These are phyloP conservation scores for Brasilioporus rufonigricans DNA, from an alignment of 768 basidiomycete species.

Conservation along the genomic window DNA sequence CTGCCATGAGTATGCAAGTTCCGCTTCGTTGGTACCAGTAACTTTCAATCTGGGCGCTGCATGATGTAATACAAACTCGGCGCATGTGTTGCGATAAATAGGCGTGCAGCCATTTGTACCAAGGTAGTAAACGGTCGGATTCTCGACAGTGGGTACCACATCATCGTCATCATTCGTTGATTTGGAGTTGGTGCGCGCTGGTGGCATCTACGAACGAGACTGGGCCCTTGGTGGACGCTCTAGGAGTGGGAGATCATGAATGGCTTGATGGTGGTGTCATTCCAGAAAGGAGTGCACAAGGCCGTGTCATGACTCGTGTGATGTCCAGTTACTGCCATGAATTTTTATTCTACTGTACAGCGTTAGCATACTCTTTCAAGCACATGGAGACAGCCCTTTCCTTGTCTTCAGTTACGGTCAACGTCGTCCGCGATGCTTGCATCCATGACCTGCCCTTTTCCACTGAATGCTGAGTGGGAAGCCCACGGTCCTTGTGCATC, in stretches of 20 bases:
- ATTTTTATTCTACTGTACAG: conserved; percentile 24
- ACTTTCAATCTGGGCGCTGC: no score
- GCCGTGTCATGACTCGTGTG: conserved; percentile 4
- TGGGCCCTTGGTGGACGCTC: conserved; percentile 48
- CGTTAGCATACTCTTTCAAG: conserved; percentile 25
- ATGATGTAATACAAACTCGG: no score
- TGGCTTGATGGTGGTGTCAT: conserved; percentile 33
- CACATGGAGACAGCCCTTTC: background rate
- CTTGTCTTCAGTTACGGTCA: background rate
- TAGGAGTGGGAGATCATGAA: conserved; percentile 42
- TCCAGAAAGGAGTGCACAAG: conserved; percentile 35
- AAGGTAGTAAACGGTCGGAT: no score
- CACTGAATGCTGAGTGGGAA: conserved; percentile 32
- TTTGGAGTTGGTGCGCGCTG: no score
- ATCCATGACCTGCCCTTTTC: conserved; percentile 20
- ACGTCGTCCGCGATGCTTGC: conserved; percentile 19
- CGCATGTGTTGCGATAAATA: no score
- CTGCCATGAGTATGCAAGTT: no score
- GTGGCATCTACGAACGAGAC: conserved; percentile 42
- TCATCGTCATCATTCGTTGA: no score
- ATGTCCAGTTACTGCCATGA: conserved; percentile 6
- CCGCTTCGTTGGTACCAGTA: no score
- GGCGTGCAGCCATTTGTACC: no score
- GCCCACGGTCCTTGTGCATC: conserved; percentile 32
- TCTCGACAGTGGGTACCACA: no score